Base-by-base conservation (phyloP, 495 filamentous ascomycete species). In the Aspergillus leporis region DNA sequence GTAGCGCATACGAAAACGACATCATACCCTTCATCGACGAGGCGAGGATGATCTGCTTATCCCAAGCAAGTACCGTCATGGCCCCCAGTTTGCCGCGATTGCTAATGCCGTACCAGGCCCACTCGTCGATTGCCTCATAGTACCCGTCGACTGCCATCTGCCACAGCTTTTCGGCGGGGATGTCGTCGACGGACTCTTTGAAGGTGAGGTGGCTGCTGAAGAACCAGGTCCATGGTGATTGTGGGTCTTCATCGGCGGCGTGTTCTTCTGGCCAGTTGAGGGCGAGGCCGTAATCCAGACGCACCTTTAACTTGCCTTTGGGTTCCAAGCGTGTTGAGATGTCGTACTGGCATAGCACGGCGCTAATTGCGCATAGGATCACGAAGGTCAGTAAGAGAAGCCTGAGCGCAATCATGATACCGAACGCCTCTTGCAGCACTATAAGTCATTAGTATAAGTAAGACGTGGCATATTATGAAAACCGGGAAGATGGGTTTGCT, bases 41-140 rank as follows among this genome's bases (percentile, higher is more conserved):
- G 3, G 51, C 61, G 5, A 63, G 51, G 45, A 60, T 59, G 38
- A 59, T 55, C 45, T 59, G 52, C 18, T 59, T 59, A 46, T 38
- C 51, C 36, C 48, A 59, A 34, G 61, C 61, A 10, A 63, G 45
- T 19, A 63, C 56, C 30, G 51, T 56, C 53, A 63, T 59, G 45
- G 56, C 56, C 22, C 36, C 7, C 31, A 32, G 45, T 28, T 28
- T 3, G 25, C 3, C 30, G 30, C 36, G 30, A 13, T 47, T 55
- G 36, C 25, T 21, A 21, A 63, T 40, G 13, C 34, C 22, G 34
- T 63, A 63, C 28, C 32, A 32, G 16, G 38, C n/a, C 56, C 52
- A 14, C 19, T 63, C 56, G 1, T 6, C 31, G 31, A 12, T 12
- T 9, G 59, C 56, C 34, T 63, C 52, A 14, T 21, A 22, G 38